Conservation (phyloP, 352 stramenopile species). For the Phytopythium oedochilum region DNA sequence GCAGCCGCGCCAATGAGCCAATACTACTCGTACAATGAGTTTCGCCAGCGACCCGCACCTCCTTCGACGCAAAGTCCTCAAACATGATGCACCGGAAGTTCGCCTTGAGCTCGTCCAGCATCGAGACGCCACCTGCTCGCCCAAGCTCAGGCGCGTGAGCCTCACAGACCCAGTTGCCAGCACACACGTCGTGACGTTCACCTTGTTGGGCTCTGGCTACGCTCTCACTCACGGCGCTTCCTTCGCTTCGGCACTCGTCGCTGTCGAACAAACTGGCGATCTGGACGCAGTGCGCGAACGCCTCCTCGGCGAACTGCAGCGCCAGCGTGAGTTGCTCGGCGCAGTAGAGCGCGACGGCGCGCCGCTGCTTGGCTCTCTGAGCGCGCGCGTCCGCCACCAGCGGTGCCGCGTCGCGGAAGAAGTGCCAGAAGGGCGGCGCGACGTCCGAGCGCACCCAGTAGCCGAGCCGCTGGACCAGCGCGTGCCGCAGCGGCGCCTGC, state of each 20-base stretch:
- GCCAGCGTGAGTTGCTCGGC: constrained; percentile 64
- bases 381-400: constrained; percentile 6
- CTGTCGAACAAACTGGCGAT: constrained; percentile 56
- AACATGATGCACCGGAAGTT: constrained; percentile 56
- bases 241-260: not conserved
- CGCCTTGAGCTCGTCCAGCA: constrained; percentile 44
- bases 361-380: constrained; percentile 6
- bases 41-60: constrained; percentile 5
- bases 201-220: not conserved
- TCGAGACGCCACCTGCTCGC: constrained; percentile 8
- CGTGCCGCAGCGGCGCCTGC: constrained; percentile 43
- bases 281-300: constrained; percentile 63
- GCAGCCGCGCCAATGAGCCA: too few species aligned
- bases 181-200: not conserved
- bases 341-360: constrained; percentile 38
- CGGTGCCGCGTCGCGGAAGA: constrained; percentile 31
- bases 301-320: constrained; percentile 69
- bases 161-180: not conserved
- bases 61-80: constrained; percentile 27
- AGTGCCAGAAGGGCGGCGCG: constrained; percentile 57
- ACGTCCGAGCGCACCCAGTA: constrained; percentile 67
- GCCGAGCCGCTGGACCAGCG: constrained; percentile 54
- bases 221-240: too few species aligned
- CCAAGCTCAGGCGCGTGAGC: too few species aligned
- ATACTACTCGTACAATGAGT: not conserved